phyloP scores from a whole-genome alignment of 306 rosid genomes.

The Vachellia pachyceras region DNA sequence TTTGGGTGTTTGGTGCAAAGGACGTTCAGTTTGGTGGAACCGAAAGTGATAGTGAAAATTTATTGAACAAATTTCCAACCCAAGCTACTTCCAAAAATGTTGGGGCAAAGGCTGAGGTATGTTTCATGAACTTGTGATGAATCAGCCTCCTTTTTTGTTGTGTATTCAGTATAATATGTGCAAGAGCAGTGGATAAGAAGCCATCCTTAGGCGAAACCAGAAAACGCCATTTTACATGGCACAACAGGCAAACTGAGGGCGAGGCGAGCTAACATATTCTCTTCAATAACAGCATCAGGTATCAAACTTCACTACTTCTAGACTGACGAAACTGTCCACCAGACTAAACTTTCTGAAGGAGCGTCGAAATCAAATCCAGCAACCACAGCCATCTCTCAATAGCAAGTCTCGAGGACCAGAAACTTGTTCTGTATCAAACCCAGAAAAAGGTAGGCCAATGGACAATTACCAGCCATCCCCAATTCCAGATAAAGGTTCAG shows the following conservation, averaged over 20 bases:
- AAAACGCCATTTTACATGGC: background rate
- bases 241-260: background rate
- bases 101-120: conserved; percentile 74
- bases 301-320: conserved; percentile 47
- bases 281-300: conserved; percentile 46
- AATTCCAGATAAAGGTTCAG: conserved; percentile 26
- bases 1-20: conserved; percentile 45
- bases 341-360: conserved; percentile 76
- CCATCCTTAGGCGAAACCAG: background rate
- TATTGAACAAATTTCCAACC: conserved; percentile 46
- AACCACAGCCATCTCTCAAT: conserved; percentile 31
- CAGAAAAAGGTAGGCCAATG: conserved; percentile 20
- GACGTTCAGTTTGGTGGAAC: conserved; percentile 48
- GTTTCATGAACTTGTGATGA: conserved; percentile 42
- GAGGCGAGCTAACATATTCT: conserved; percentile 2
- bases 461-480: conserved; percentile 25
- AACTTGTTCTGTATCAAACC: background rate
- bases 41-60: conserved; percentile 57
- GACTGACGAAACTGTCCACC: conserved; percentile 66
- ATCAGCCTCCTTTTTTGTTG: conserved; percentile 17
- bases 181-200: background rate
- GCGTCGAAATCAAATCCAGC: conserved; percentile 54
- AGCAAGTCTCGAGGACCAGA: conserved; percentile 36
- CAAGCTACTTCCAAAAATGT: conserved; percentile 51
- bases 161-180: background rate